Base-by-base conservation (phyloP, 1,284 basidiomycete species). In the Porphyrellus sp. region DNA sequence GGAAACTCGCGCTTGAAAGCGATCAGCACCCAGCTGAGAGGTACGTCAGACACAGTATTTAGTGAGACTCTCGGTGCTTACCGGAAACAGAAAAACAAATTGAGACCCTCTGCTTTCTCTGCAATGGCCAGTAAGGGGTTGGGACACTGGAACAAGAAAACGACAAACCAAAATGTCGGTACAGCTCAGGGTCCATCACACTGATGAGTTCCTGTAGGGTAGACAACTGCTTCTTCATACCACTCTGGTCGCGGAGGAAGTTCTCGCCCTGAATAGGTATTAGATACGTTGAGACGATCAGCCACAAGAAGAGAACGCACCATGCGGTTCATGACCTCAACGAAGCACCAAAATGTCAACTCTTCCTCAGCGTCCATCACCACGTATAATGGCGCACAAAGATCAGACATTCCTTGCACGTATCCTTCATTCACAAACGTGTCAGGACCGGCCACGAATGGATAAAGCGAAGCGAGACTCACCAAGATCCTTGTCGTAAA, bases 11-110 rank as follows among this genome's bases (percentile, higher is more conserved):
- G 87, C 73, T 98, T 98, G 81, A 97, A 98, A 1, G 86, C 75
- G 57, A 96, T 95, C 46, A 92, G 76, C 18, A 93, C 81, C 91
- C 91, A 93, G 48, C 90, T 85, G 51, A 23, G 9, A 33, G 38
- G 33, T 16, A 35, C 3, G 49, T 55, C 5, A 63, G 30, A 43
- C 21, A 34, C 12, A 11, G 18, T n/a, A 16, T 13, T 2, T 27
- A 2, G 23, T 47, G 16, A 45, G 21, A 20, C 0, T 24, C 25
- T 49, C 30, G 15, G 28, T 52, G 54, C 75, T 62, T 77, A 95
- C 79, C 95, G 83, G 81, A 97, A 99, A 71, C 93, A 97, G 78
- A 98, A 98, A 78, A 99, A 99, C 28, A 99, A 73, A 70, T 99
- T 98, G 54, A 99, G 77, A 2, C 84, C 88, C 55, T 95, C 94